These are phyloP conservation scores for Quercus ilex DNA, from an alignment of 306 rosid species.

Conservation along the genomic window DNA sequence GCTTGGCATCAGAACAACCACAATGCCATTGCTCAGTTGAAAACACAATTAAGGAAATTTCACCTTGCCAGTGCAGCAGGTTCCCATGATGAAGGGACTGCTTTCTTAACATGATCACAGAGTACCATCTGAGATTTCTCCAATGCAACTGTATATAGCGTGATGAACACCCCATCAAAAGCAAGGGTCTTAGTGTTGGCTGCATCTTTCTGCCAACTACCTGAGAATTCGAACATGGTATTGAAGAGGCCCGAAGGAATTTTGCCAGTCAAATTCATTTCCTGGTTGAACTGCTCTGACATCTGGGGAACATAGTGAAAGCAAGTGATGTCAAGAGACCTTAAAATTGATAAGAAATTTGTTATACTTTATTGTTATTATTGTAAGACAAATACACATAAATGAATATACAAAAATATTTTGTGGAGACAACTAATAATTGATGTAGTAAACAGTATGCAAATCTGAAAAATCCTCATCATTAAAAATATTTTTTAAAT, in stretches of 20 bases:
- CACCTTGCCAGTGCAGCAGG: conserved; percentile 94
- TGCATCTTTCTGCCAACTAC: conserved; percentile 99
- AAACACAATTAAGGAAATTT: conserved; percentile 19
- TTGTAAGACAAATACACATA: neutral
- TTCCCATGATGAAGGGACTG: conserved; percentile 91
- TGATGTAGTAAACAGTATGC: neutral
- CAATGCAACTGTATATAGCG: conserved; percentile 85
- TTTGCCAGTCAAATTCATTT: conserved; percentile 78
- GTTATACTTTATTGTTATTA: neutral
- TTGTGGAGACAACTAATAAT: neutral
- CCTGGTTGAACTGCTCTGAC: conserved; percentile 99
- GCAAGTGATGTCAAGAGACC: conserved; percentile 2
- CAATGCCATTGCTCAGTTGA: neutral
- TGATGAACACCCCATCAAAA: conserved; percentile 91
- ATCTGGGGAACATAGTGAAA: conserved; percentile 50
- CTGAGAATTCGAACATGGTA: conserved; percentile 89
- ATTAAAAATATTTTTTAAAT: neutral
- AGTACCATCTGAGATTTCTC: conserved; percentile 90
- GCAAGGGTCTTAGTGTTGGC: conserved; percentile 83
- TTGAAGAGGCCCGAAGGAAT: conserved; percentile 98
- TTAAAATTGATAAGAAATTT: neutral
- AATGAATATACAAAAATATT: neutral
- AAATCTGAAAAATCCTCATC: neutral
- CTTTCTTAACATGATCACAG: conserved; percentile 62
- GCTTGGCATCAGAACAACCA: neutral